A percentile compares a stretch with the other conserved stretches of the same genome.
Conservation (phyloP, 2,329 filamentous ascomycete genomes). For the Juglanconis oblonga region DNA sequence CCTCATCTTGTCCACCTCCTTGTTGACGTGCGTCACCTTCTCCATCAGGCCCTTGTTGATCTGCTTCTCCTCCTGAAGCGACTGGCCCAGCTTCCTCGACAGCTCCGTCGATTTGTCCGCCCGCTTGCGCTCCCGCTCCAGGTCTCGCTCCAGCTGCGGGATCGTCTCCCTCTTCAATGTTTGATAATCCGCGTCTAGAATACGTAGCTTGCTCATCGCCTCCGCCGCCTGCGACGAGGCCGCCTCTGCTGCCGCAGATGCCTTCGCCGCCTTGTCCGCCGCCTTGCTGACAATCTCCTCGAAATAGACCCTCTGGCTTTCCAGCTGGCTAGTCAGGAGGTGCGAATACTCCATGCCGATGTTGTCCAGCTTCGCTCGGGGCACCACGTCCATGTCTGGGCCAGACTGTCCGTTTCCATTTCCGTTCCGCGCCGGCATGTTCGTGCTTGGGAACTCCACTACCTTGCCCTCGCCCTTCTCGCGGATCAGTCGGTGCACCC, state of each 20-base stretch:
- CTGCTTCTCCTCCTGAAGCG: conserved; percentile 82
- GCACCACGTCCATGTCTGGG: conserved; percentile 57
- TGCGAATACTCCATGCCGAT: conserved; percentile 95
- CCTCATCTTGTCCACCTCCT: conserved; percentile 56
- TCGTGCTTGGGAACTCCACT: conserved; percentile 72
- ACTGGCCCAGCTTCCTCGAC: conserved; percentile 70
- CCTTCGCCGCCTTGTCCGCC: conserved; percentile 81
- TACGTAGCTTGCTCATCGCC: conserved; percentile 46
- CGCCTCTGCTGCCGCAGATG: conserved; percentile 63
- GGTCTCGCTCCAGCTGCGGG: conserved; percentile 68
- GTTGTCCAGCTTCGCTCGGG: conserved; percentile 65
- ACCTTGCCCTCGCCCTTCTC: conserved; percentile 91
- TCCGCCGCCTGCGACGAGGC: conserved; percentile 50
- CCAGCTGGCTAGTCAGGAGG: conserved; percentile 86
- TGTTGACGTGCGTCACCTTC: conserved; percentile 72
- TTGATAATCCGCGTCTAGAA: conserved; percentile 53
- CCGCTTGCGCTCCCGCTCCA: conserved; percentile 64
- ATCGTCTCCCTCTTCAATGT: conserved; percentile 55
- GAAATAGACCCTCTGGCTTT: conserved; percentile 89
- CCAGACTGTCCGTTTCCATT: conserved; percentile 20
- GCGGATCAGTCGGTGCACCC: conserved; percentile 92
- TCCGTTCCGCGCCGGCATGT: conserved; percentile 24
- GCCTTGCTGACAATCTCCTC: conserved; percentile 88
- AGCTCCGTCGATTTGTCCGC: conserved; percentile 72
- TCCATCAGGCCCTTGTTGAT: conserved; percentile 78